Percentiles rank a stretch among this genome's conserved stretches.
These are phyloP conservation scores for Exophiala lecanii-corni DNA, from an alignment of 2,329 filamentous ascomycete genomes.

Conservation along the genomic window DNA sequence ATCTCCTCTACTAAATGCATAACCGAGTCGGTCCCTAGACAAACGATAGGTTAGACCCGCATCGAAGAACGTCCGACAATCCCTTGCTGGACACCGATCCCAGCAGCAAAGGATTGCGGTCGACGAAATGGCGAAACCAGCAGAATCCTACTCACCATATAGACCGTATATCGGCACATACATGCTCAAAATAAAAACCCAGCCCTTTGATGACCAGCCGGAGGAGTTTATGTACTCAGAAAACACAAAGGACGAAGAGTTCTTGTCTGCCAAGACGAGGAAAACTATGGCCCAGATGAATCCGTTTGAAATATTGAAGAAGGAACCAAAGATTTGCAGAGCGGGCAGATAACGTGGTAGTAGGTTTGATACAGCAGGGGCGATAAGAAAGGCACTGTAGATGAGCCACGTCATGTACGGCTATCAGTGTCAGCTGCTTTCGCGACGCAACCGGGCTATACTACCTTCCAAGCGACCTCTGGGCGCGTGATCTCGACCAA, in stretches of 20 bases:
- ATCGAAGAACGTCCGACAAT: no score
- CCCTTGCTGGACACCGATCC: no score
- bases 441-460: not conserved
- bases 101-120: no score
- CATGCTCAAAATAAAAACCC: constrained; percentile 58
- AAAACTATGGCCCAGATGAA: constrained; percentile 22
- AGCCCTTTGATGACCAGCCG: constrained; percentile 43
- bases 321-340: constrained; percentile 20
- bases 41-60: not conserved
- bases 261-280: constrained; percentile 22
- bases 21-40: no score
- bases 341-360: constrained; percentile 18
- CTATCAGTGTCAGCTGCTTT: constrained; percentile 9
- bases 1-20: constrained; percentile 23
- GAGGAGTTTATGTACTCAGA: constrained; percentile 48
- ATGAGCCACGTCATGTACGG: constrained; percentile 23
- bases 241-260: constrained; percentile 47
- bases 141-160: constrained; percentile 60
- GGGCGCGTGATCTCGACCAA: constrained; percentile 21
- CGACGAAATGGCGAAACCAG: no score
- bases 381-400: constrained; percentile 19
- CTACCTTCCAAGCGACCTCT: constrained; percentile 19
- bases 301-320: constrained; percentile 21
- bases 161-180: constrained; percentile 64
- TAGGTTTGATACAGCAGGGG: constrained; percentile 19